Evolutionary conservation across 495 filamentous ascomycete genomes (phyloP), one percentile per base, ranked within the genome.

Genomic region (Neurospora africana): DNA sequence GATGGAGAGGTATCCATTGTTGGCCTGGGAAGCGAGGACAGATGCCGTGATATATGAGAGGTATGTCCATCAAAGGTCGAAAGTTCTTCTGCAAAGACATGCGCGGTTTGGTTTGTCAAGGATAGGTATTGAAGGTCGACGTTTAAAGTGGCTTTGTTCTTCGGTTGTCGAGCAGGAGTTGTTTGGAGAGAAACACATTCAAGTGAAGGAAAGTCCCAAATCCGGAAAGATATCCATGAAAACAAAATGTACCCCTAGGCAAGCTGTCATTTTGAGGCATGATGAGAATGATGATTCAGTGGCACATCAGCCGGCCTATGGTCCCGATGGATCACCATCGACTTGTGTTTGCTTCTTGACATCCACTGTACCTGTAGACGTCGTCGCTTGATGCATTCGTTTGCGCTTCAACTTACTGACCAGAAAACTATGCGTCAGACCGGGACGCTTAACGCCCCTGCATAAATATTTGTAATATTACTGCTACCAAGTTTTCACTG

Each of bases 101-200:
- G 8, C 27, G 47, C 13, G 2, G 47, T 15, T 3, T 5, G 5
- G 4, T 58, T 5, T 30, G 2, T 30, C 41, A 2, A 19, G 40
- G 5, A 41, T 41, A 3, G 17, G 35, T 36, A 36, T 9, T 19
- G 41, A 10, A 10, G 0, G 3, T 44, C n/a, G 43, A 11, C 43
- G 41, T 47, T 8, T 21, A 47, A 47, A 21, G 1, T 44, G 43
- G 19, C 4, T 23, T 23, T 13, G n/a, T 53, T 53, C 9, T 11
- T 11, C 0, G 21, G 21, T 23, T 11, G 1, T 0, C 4, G 3
- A 21, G 1, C n/a, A 23, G 0, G 23, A 23, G 4, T 23, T 4
- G 10, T 53, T 23, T 3, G n/a, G 44, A 53, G 9, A 21, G 44
- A 23, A 53, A 53, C 4, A 53, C 8, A 5, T 23, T 8, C 10